Evolutionary conservation across 495 filamentous ascomycete species (phyloP), one percentile per base, ranked within the genome.

Genomic region (Lasiosphaeria ovina): DNA sequence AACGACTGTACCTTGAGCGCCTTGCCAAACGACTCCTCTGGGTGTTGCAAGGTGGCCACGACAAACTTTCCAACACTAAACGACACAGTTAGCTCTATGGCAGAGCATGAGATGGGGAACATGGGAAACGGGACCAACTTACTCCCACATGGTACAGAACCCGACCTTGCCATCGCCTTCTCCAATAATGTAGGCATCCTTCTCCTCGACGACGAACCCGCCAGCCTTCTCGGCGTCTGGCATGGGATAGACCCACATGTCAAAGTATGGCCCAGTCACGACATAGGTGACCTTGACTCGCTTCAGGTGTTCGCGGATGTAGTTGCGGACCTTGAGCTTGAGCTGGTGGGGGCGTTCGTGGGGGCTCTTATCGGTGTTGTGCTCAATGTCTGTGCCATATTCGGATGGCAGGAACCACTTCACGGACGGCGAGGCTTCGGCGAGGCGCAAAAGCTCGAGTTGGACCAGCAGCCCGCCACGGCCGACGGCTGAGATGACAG

Each of bases 381-480:
- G 87, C 67, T 87, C 86, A 62, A 90, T 86, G 58, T 90, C 88
- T 0, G 88, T 91, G 59, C 88, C 88, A 65, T 87, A 90, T 67
- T 90, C 88, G 17, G 84, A 88, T 4, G 88, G 87, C 61, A 89
- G 79, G 73, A 90, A 90, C 75, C 84, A 84, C 60, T 83, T 78
- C 17, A 91, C 82, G 45, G 67, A 74, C 1, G 76, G 66, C 14
- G 79, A 78, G 36, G 75, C 76, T 51, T 84, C 82, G 42, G 86
- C 86, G 11, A 87, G 76, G 51, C 73, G 72, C 55, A 90, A 76
- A 0, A 89, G 75, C 0, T 79, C 72, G 59, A 87, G 81, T 66
- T 89, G 87, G 14, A 75, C 71, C 3, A 79, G 73, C 6, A 90
- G 76, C 4, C 79, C 79, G 34, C 75, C 77, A 56, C 87, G 80